Base-by-base conservation (phyloP, 2,329 filamentous ascomycete species). In the Raffaelea arxii region DNA sequence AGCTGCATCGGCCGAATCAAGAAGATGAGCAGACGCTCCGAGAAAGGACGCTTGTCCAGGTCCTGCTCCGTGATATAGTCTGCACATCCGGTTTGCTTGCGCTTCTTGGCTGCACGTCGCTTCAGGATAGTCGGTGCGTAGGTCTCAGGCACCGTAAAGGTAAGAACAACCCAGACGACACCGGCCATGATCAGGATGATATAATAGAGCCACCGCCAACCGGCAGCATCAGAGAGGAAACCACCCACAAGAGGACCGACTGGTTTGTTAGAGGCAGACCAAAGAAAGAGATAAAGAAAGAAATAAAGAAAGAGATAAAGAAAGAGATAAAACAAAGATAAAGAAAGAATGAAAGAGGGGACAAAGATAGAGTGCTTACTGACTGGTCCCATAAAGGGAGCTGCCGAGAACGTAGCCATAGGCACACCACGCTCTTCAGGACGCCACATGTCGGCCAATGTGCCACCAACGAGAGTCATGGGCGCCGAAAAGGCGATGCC, bases 81-180 rank as follows among this genome's bases (percentile, higher is more conserved):
- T 2, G 67, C 54, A 51, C 86, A 76, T 21, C 82, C 80, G 2
- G 85, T 84, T 25, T 79, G 63, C 58, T 82, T 78, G 44, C 88
- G 77, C 51, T 92, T 67, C 61, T 86, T 85, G 57, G 73, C 71
- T 3, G 89, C 89, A 12, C 87, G 76, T 24, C 66, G 67, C 45
- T 77, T 75, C 16, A 96, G 76, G 44, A 95, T 80, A 0, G 79
- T 84, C 0, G 89, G 87, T 0, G 87, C 82, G 61, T 92, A 94
- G 0, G 89, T 95, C 64, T 94, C 89, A 2, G 87, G 86, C 0
- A 94, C 82, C n/a, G 86, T 92, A 64, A 94, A 90, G 25, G 82
- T 83, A 62, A 92, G 89, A 49, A 91, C 60, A 18, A 84, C 49
- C 78, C 84, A 92, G 55, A 83, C 77, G 43, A 82, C 59, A 14